These are phyloP conservation scores for Davidsoniella neocaledoniae DNA, from an alignment of 2,329 filamentous ascomycete genomes.

Conservation along the genomic window DNA sequence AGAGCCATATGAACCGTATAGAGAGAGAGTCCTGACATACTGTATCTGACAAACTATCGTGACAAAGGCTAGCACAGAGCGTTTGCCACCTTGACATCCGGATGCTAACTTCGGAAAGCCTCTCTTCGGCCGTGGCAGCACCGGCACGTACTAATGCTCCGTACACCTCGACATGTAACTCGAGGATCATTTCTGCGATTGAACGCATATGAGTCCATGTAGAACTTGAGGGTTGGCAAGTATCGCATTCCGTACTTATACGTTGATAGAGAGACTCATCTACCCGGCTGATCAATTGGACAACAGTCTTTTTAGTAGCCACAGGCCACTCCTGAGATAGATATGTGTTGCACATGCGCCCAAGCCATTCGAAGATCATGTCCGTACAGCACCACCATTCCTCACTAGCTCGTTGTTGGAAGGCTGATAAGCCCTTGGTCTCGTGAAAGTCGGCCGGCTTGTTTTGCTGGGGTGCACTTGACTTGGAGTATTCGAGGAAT, in stretches of 20 bases:
- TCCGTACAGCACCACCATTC: constrained; percentile 39
- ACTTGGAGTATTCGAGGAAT: constrained; percentile 47
- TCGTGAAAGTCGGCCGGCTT: constrained; percentile 35
- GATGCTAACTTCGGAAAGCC: constrained; percentile 3
- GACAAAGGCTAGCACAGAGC: constrained; percentile 7
- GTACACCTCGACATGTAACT: constrained; percentile 44
- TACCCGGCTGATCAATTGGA: constrained; percentile 36
- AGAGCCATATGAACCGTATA: constrained; percentile 41
- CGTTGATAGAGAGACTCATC: constrained; percentile 36
- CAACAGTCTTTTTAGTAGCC: constrained; percentile 36
- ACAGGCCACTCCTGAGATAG: constrained; percentile 40
- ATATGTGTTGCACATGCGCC: constrained; percentile 33
- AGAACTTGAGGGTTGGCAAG: neutral
- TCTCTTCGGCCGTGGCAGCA: constrained; percentile 5
- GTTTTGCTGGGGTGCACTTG: constrained; percentile 32
- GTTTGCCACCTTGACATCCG: constrained; percentile 8
- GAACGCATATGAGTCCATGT: constrained; percentile 5
- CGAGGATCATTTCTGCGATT: constrained; percentile 41
- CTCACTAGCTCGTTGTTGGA: constrained; percentile 31
- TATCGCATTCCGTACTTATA: neutral
- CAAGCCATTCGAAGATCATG: constrained; percentile 41
- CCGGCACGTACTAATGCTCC: constrained; percentile 19
- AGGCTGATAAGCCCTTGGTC: constrained; percentile 32
- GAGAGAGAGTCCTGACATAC: constrained; percentile 23
- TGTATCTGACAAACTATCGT: neutral